Evolutionary conservation across 2,329 filamentous ascomycete species (phyloP).

Genomic region (Plenodomus lindquistii): DNA sequence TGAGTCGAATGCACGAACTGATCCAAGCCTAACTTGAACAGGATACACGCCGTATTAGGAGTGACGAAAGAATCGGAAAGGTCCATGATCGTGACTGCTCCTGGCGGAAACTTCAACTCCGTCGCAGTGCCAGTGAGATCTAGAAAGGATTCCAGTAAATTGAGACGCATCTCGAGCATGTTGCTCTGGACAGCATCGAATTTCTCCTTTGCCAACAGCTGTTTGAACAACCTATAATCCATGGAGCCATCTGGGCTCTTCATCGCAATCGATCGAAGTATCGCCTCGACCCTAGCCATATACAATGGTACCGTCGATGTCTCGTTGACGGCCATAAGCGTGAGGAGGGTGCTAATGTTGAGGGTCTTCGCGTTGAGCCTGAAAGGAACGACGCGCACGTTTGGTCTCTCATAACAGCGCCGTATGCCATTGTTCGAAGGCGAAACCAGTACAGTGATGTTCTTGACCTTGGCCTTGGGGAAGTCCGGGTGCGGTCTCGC

Average conservation of each 20-base stretch:
- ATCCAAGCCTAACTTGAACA: constrained; percentile 73
- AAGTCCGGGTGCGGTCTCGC: constrained; percentile 38
- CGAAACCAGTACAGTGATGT: constrained; percentile 26
- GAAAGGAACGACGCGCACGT: constrained; percentile 53
- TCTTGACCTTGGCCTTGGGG: constrained; percentile 13
- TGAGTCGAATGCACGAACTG: constrained; percentile 61
- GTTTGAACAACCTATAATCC: constrained; percentile 49
- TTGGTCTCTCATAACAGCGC: constrained; percentile 28
- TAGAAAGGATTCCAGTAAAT: constrained; percentile 68
- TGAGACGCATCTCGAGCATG: constrained; percentile 63
- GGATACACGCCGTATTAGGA: constrained; percentile 65
- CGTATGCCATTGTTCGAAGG: constrained; percentile 29
- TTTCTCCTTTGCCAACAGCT: constrained; percentile 8
- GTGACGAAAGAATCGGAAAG: constrained; percentile 74
- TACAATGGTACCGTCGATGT: constrained; percentile 56
- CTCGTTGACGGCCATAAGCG: constrained; percentile 22
- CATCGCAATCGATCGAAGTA: constrained; percentile 61
- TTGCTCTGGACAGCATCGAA: constrained; percentile 50
- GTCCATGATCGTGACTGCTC: constrained; percentile 68
- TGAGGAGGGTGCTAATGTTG: constrained; percentile 55
- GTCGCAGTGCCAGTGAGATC: constrained; percentile 27
- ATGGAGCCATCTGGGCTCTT: constrained; percentile 52
- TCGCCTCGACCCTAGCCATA: constrained; percentile 47
- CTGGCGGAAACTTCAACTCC: constrained; percentile 41
- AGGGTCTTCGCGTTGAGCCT: constrained; percentile 54